Base-by-base conservation (phyloP, 768 basidiomycete species). In the Russula foetens region DNA sequence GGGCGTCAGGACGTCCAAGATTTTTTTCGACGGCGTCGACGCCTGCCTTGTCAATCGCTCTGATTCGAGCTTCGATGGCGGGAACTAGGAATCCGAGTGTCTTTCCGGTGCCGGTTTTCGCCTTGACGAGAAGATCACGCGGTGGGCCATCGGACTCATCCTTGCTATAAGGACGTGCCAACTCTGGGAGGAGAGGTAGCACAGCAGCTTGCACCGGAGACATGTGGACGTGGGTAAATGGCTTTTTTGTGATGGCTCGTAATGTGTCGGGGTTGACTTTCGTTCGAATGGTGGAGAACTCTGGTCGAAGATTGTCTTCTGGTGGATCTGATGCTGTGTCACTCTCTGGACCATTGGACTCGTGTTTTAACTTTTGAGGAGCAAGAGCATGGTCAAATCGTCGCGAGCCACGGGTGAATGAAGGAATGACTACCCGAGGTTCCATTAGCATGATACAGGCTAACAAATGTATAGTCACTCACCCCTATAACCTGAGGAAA, bases 71-170 rank as follows among this genome's bases (percentile, higher is more conserved):
- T 68, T 95, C 90, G 63, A 94, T 79, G 7, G 90, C 90, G 9
- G 92, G 92, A 21, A 96, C 79, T 56, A 97, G 82, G 77, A 94
- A 96, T 0, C 84, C 91, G 35, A 93, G 74, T 0, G 92, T 95
- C 74, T 95, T 96, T 33, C 91, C 92, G 0, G 92, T 92, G 29
- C 92, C 91, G 0, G 92, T 92, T 70, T 85, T 88, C 5, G 92
- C 89, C 69, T 90, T 86, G 58, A 95, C 91, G 47, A 96, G 77
- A 24, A 95, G 71, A 70, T 98, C 93, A 6, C 86, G 81, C 11
- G 71, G 60, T 8, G 63, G 43, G 9, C 59, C 59, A 12, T 65
- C 31, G n/a, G 61, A 49, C 38, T 68, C 63, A 44, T 69, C 73
- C 29, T 70, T 63, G 54, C 77, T 68, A 68, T 82, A 79, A 11